phyloP scores from a whole-genome alignment of 371 early-diverging fungal species.

The Mortierella sp. region DNA sequence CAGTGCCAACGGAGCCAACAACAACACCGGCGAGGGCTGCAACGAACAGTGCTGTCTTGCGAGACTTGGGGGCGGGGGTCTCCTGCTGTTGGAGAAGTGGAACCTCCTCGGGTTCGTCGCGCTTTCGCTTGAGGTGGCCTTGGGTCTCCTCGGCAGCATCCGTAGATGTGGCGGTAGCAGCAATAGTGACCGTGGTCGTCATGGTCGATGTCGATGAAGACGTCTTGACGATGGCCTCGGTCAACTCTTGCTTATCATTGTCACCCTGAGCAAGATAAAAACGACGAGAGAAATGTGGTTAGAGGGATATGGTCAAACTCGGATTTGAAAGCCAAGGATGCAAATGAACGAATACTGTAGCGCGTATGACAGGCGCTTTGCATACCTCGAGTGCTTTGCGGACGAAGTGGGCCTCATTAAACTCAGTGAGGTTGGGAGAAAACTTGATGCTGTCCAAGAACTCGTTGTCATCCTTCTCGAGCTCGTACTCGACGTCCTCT shows the following conservation, averaged over 20 bases:
- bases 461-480: background rate
- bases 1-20: conserved; percentile 44
- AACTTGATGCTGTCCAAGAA: background rate
- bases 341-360: background rate
- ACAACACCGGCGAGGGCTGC: conserved; percentile 37
- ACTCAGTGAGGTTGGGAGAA: background rate
- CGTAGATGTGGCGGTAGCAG: background rate
- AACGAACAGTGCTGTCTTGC: conserved; percentile 22
- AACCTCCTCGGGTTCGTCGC: background rate
- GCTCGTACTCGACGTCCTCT: background rate
- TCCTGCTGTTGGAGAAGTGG: background rate
- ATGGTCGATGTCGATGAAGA: background rate
- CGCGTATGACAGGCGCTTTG: background rate
- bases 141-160: background rate
- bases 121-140: conserved; percentile 1
- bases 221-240: background rate
- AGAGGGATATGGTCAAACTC: background rate
- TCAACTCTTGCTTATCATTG: background rate
- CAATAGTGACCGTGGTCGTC: background rate
- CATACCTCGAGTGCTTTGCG: background rate
- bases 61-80: background rate
- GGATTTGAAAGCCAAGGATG: background rate
- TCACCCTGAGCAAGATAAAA: background rate
- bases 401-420: background rate
- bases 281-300: background rate